Conservation (phyloP, 1,139 yeast species). For the Candida glucosophila region DNA sequence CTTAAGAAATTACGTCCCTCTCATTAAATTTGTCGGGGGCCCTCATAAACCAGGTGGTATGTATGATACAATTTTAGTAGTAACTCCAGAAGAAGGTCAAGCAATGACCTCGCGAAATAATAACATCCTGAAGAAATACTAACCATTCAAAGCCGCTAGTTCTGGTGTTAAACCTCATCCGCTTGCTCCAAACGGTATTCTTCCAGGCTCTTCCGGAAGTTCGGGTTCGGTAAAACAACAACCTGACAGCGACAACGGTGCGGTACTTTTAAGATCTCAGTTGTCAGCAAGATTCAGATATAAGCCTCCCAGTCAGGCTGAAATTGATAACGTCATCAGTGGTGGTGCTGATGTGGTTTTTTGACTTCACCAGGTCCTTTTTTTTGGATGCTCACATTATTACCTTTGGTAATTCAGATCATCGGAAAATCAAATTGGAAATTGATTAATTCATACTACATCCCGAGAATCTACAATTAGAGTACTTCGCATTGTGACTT, state of each 20-base stretch:
- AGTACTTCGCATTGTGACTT: too few species aligned
- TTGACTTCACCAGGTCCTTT: too few species aligned
- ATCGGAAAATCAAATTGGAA: too few species aligned
- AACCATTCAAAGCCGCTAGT: constrained; percentile 18
- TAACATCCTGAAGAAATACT: too few species aligned
- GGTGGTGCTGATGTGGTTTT: constrained; percentile 66
- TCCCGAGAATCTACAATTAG: too few species aligned
- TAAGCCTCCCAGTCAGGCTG: constrained; percentile 50
- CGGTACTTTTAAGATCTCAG: constrained; percentile 49
- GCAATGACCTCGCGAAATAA: too few species aligned
- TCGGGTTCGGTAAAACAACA: too few species aligned
- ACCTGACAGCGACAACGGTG: constrained; percentile 40
- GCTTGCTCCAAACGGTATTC: constrained; percentile 41
- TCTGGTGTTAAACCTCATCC: constrained; percentile 33
- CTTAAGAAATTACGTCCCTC: constrained; percentile 39
- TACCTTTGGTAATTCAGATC: too few species aligned
- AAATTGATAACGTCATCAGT: constrained; percentile 60
- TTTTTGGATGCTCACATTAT: too few species aligned
- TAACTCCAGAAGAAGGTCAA: too few species aligned
- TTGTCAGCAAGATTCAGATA: constrained; percentile 69
- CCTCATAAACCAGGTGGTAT: constrained; percentile 45
- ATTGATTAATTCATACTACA: too few species aligned
- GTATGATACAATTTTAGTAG: too few species aligned
- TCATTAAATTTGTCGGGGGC: constrained; percentile 58
- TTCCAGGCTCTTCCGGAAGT: constrained; percentile 21